Evolutionary conservation across 306 rosid species (phyloP), one percentile per base, ranked within the genome.

Genomic region (Gillenia trifoliata): DNA sequence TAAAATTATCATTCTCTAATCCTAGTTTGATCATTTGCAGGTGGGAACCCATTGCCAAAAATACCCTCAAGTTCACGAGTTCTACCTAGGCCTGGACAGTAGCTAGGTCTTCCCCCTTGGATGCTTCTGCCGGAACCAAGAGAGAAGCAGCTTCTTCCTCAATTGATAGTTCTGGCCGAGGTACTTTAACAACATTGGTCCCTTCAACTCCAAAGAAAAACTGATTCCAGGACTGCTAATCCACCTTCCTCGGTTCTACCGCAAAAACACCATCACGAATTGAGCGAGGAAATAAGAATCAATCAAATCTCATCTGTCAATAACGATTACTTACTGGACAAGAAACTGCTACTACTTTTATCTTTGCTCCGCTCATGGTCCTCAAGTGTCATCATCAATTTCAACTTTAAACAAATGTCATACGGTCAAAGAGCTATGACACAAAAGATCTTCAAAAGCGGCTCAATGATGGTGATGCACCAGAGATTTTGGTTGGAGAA

Each of bases 381-480:
- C 68, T 87, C 89, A 22, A 87, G 83, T 89, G 15, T 84, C 85
- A 1, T 77, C 94, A 13, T 84, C 98, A 84, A 70, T 77, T 82
- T 88, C 83, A 62, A 61, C 83, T 57, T 61, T 83, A 62, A 85
- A 77, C 80, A 67, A 36, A 60, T 17, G 49, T 84, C 89, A 57
- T 74, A 64, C 70, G 80, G 88, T 74, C 86, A 96, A 81, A 89
- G 91, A 83, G 84, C 84, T 75, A 86, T 71, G 92, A 83, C 75
- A 84, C 81, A 60, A n/a, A n/a, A 57, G 60, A 74, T 85, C 90
- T 77, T 84, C 79, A 85, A 79, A 75, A 85, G 83, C 68, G 73
- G 71, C 71, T 78, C 86, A 11, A 65, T 79, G 87, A 85, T 72
- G 62, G 77, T 77, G 88, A 82, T 34, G 70, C 77, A 72, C 64